Conservation (phyloP, 2,329 filamentous ascomycete genomes). For the Emergomyces africanus region DNA sequence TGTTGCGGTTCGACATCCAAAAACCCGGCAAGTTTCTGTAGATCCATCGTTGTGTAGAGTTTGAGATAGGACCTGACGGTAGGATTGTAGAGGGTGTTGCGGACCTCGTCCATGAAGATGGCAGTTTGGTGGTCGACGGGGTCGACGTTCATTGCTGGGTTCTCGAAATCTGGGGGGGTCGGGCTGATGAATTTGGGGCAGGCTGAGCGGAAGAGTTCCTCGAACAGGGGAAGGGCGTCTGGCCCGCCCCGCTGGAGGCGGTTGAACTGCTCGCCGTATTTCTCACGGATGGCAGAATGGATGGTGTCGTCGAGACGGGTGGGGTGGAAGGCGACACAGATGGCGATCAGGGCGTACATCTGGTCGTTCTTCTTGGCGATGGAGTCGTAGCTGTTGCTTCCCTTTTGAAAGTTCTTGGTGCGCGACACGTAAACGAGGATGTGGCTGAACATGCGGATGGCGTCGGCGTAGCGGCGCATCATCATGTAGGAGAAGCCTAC, state of each 20-base stretch:
- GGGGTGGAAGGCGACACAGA: slow-evolving; percentile 96
- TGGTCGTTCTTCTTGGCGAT: slow-evolving; percentile 99
- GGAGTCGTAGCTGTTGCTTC: slow-evolving; percentile 74
- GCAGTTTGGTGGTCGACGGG: slow-evolving; percentile 93
- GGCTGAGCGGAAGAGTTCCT: slow-evolving; percentile 94
- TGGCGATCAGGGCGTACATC: slow-evolving; percentile 98
- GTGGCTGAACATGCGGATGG: slow-evolving; percentile 99
- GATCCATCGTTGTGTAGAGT: slow-evolving; percentile 98
- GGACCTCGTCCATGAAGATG: slow-evolving; percentile 99
- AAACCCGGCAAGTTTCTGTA: slow-evolving; percentile 96
- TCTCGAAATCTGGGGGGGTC: slow-evolving; percentile 93
- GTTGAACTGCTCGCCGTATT: slow-evolving; percentile 96
- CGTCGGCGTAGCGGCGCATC: slow-evolving; percentile 98
- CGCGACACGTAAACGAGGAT: slow-evolving; percentile 97
- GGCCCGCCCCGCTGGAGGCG: slow-evolving; percentile 94
- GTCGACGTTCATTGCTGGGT: slow-evolving; percentile 90
- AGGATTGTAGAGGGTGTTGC: slow-evolving; percentile 97
- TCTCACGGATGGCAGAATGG: slow-evolving; percentile 93
- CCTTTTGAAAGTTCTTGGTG: slow-evolving; percentile 99
- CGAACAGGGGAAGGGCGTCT: slow-evolving; percentile 89
- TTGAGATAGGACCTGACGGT: slow-evolving; percentile 98
- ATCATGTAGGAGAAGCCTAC: slow-evolving; percentile 99
- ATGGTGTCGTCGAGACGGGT: slow-evolving; percentile 97
- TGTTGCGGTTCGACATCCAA: slow-evolving; percentile 95
- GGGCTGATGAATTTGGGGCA: slow-evolving; percentile 99